Evolutionary conservation across 331 rosid species (phyloP).

Genomic region (Rosa hybrid): DNA sequence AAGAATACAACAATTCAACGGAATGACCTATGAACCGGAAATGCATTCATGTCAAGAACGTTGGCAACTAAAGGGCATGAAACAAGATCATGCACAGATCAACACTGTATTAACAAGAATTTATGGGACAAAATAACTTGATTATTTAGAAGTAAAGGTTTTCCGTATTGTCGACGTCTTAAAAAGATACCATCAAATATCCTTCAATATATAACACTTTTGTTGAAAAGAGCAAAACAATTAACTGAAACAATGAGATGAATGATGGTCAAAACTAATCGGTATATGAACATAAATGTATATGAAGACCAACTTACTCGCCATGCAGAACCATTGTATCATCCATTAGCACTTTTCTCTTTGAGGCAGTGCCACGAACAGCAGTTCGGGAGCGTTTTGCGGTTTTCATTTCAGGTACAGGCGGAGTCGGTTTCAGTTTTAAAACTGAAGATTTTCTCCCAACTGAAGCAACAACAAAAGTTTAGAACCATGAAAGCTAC

Average conservation of each 20-base stretch:
- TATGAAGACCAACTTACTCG: constrained; percentile 71
- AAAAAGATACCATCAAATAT: neutral
- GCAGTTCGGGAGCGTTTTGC: constrained; percentile 62
- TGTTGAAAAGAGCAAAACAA: neutral
- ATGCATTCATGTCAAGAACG: neutral
- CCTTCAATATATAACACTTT: neutral
- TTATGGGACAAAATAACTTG: neutral
- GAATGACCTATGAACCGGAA: neutral
- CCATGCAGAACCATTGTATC: constrained; percentile 97
- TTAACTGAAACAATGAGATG: neutral
- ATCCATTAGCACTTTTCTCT: constrained; percentile 96
- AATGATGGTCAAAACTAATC: neutral
- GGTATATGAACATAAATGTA: constrained; percentile 3
- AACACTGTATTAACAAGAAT: neutral
- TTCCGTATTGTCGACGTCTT: neutral
- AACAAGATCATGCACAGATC: neutral
- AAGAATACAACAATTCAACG: neutral
- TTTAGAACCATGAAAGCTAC: constrained; percentile 22
- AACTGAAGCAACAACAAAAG: constrained; percentile 52
- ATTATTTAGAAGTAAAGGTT: neutral
- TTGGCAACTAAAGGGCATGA: neutral
- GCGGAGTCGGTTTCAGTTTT: constrained; percentile 84
- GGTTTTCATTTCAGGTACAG: constrained; percentile 55
- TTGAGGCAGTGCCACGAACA: constrained; percentile 55
- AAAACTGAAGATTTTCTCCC: constrained; percentile 88